Evolutionary conservation across 2,329 filamentous ascomycete species (phyloP), one percentile per base, ranked within the genome.

Genomic region (Helminthosporium solani): DNA sequence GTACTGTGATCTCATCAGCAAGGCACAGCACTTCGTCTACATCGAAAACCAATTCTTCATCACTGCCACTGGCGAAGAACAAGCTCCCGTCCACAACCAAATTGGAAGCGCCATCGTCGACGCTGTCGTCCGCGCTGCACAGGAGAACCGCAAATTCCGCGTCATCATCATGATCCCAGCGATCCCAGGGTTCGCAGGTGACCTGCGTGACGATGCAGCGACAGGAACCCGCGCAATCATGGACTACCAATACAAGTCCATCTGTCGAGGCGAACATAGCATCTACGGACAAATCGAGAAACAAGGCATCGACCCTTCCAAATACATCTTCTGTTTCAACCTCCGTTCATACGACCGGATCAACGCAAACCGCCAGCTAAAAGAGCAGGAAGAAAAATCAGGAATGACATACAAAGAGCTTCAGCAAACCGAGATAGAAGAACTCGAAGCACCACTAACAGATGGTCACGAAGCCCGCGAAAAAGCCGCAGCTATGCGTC

Each of bases 11-110:
- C 75, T 95, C 23, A 97, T 97, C 59, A 78, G 85, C 40, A 89
- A 88, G 41, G 92, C 92, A 0, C 76, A 96, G 70, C 92, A 97
- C 66, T 96, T 84, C 58, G 87, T 99, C 19, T 99, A 97, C 73
- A 96, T 99, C 50, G 94, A 99, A 70, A 97, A 97, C 62, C 94
- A 99, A 63, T 97, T 97, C 75, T 99, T 97, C 77, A 96, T 81
- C 73, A 73, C 65, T 1, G 88, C 94, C 0, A 97, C 92, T 0
- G 90, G 90, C 7, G 85, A 94, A n/a, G 72, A 96, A 28, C 91
- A 96, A 67, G 74, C 78, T 1, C 92, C 92, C 0, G 83, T 97
- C 19, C 84, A 90, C 69, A 99, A 99, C 66, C 86, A 84, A 15
- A 87, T 99, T 42, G 94, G 94, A 11, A 78, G 79, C 7, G 86